A percentile compares a stretch with the other conserved stretches of the same genome.
Conservation (phyloP, 1,284 basidiomycete genomes). For the Ceratobasidium sp. region DNA sequence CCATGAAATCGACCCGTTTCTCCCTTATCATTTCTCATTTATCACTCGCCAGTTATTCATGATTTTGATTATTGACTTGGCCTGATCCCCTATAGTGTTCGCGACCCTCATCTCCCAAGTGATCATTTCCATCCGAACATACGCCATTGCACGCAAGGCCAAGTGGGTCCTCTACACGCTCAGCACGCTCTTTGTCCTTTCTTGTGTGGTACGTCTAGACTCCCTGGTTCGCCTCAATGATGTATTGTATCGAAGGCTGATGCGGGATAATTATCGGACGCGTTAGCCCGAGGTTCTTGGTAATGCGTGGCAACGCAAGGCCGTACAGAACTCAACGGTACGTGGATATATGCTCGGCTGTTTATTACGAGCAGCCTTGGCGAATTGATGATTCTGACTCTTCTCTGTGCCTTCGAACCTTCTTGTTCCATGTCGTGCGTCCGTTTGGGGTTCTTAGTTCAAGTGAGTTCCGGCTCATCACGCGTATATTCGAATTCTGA, state of each 20-base stretch:
- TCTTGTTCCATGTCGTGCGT: no score
- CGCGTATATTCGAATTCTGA: background rate
- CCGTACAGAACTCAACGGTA: conserved; percentile 32
- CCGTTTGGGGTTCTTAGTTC: conserved; percentile 14
- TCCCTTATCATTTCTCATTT: no score
- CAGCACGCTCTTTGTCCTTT: conserved; percentile 15
- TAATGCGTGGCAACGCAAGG: conserved; percentile 37
- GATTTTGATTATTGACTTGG: no score
- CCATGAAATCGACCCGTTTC: no score
- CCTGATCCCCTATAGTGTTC: conserved; percentile 21
- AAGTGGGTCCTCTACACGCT: conserved; percentile 37
- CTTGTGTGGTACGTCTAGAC: conserved; percentile 32
- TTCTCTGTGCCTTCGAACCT: no score
- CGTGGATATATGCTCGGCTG: conserved; percentile 54
- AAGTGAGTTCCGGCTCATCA: conserved; percentile 28
- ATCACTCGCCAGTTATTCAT: no score
- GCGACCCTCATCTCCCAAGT: conserved; percentile 43
- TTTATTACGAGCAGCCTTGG: no score
- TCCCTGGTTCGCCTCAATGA: no score
- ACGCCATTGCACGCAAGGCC: conserved; percentile 42
- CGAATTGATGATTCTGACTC: no score
- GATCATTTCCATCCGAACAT: conserved; percentile 44
- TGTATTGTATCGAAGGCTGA: background rate
- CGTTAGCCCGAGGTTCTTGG: conserved; percentile 30
- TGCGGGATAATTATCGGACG: conserved; percentile 4